phyloP scores from a whole-genome alignment of 75 land plant genomes.

The Selaginella moellendorffii region DNA sequence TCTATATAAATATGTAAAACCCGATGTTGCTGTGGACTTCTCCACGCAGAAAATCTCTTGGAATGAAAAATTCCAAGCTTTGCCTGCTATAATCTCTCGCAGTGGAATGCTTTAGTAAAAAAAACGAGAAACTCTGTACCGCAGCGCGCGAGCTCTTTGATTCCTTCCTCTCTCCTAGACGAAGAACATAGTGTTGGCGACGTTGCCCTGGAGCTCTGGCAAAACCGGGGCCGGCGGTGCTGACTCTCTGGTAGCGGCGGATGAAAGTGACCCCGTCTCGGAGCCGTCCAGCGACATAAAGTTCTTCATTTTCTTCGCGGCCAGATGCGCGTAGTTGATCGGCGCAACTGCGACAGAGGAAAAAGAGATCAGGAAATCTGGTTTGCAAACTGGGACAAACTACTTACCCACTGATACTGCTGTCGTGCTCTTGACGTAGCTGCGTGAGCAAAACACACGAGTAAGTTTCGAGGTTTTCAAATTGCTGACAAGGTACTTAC shows the following conservation, averaged over 20 bases:
- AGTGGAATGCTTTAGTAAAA: no score
- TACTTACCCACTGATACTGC: slow-evolving; percentile 55
- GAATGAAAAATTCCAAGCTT: no score
- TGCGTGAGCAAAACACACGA: slow-evolving; percentile 13
- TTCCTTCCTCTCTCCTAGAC: no score
- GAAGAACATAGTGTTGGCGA: background rate
- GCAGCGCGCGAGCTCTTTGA: no score
- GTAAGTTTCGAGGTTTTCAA: background rate
- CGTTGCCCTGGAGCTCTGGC: background rate
- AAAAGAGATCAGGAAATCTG: background rate
- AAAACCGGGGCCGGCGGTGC: background rate
- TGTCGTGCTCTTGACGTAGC: slow-evolving; percentile 58
- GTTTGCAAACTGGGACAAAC: background rate
- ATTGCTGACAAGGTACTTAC: no score
- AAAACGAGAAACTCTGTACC: no score
- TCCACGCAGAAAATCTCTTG: no score
- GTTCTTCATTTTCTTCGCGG: slow-evolving; percentile 35
- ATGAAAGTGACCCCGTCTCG: slow-evolving; percentile 13
- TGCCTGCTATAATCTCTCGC: no score
- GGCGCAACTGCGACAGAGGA: slow-evolving; percentile 51
- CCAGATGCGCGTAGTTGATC: slow-evolving; percentile 71
- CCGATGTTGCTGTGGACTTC: no score
- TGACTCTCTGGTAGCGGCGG: slow-evolving; percentile 1
- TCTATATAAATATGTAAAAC: no score
- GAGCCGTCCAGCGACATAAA: slow-evolving; percentile 17